Percentiles rank a stretch among this genome's conserved stretches.
These are phyloP conservation scores for Huntiella moniliformis DNA, from an alignment of 2,329 filamentous ascomycete genomes.

Conservation along the genomic window DNA sequence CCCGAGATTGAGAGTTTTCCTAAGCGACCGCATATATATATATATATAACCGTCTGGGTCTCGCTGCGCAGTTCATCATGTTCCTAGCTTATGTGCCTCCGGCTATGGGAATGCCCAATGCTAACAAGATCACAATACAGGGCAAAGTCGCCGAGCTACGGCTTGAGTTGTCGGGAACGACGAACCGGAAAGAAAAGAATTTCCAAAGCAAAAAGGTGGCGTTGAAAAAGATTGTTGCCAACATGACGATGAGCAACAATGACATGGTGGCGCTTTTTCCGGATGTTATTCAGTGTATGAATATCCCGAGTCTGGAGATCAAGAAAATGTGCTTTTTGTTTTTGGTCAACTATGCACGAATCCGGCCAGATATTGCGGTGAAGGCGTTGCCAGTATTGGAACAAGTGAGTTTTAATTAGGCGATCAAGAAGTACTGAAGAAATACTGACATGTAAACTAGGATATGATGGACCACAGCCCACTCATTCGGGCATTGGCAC, in stretches of 20 bases:
- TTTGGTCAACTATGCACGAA: conserved; percentile 87
- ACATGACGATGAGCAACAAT: conserved; percentile 99
- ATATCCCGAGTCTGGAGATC: conserved; percentile 83
- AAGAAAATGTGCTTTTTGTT: conserved; percentile 99
- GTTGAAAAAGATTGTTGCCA: conserved; percentile 97
- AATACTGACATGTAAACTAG: conserved; percentile 22
- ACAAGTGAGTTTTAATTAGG: conserved; percentile 19
- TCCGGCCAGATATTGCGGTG: conserved; percentile 83
- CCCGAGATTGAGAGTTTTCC: no score
- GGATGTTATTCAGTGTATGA: conserved; percentile 90
- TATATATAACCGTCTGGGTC: neutral
- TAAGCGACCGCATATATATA: no score
- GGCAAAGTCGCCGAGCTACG: conserved; percentile 97
- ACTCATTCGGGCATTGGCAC: conserved; percentile 72
- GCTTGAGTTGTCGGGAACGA: conserved; percentile 61
- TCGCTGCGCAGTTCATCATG: conserved; percentile 20
- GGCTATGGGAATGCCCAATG: conserved; percentile 14
- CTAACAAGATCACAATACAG: conserved; percentile 39
- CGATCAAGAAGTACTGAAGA: no score
- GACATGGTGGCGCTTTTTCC: conserved; percentile 97
- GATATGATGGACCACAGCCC: conserved; percentile 91
- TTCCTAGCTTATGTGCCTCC: conserved; percentile 35
- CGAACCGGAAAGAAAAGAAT: conserved; percentile 93
- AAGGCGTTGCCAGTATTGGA: conserved; percentile 81
- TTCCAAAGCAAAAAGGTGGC: conserved; percentile 89